Evolutionary conservation across 371 early-diverging fungal species (phyloP), one percentile per base, ranked within the genome.

Genomic region (Rhizomucor pusillus): DNA sequence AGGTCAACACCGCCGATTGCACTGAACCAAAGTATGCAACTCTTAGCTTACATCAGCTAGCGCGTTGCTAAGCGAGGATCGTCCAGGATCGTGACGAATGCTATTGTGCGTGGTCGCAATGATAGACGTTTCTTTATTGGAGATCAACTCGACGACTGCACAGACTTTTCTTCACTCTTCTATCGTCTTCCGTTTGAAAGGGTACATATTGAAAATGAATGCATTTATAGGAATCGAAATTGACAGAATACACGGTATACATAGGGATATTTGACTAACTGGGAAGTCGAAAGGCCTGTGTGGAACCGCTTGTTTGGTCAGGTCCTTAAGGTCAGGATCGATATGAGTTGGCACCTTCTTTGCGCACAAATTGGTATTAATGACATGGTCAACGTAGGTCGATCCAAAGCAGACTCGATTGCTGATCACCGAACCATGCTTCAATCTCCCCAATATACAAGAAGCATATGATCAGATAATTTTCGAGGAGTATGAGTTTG

Each of bases 401-500:
- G 75, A 84, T 18, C 87, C 93, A 16, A 56, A 66, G 36, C 71
- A 80, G 9, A 88, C 87, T 1, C 70, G 70, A 11, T 62, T 94
- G 14, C 19, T 89, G n/a, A 55, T 92, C 16, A 90, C 91, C 5
- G 93, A 92, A 43, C 94, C 94, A 18, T 79, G 82, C 43, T 83
- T 92, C 59, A 92, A 92, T 65, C 66, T 93, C 36, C 81, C 82
- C 11, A 77, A 72, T 50, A 80, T 92, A 43, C 87, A 85, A 54
- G 73, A 83, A 20, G 66, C 75, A 5, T 87, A 87, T 52, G 92
- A 93, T 66, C 90, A 93, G 69, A 78, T 93, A 5, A 71, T 90
- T 11, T 93, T 91, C 74, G 94, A 93, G 60, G 91, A 90, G 57
- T 92, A 87, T 56, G 84, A 81, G 47, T 92, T 94, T 60, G 61